These are phyloP conservation scores for Geotrichum cucujoidarum DNA, from an alignment of 1,139 yeast species.

Conservation along the genomic window DNA sequence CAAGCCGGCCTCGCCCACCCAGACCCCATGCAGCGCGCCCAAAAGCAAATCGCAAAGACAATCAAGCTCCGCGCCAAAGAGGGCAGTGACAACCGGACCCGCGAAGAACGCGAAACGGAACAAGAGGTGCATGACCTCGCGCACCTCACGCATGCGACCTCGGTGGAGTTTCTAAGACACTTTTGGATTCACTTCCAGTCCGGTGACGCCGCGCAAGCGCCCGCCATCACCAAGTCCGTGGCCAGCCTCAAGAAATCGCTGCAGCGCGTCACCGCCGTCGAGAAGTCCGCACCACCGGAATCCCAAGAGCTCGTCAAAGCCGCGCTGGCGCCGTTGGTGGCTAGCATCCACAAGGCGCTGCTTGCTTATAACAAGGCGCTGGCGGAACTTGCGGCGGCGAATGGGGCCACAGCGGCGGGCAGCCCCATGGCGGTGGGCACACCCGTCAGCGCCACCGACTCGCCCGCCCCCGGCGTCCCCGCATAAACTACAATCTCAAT, in stretches of 20 bases:
- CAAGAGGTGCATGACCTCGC: constrained; percentile 27
- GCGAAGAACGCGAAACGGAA: constrained; percentile 22
- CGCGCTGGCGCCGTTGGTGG: constrained; percentile 17
- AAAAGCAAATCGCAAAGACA: constrained; percentile 25
- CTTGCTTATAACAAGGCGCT: constrained; percentile 18
- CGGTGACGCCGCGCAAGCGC: constrained; percentile 51
- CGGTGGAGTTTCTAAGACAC: constrained; percentile 65
- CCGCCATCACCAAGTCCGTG: constrained; percentile 44
- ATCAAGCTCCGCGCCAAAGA: constrained; percentile 26
- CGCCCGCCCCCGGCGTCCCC: too few relatives aligned
- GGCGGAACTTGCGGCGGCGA: constrained; percentile 10
- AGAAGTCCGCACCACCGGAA: constrained; percentile 27
- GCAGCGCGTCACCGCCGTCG: constrained; percentile 42
- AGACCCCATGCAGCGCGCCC: constrained; percentile 25
- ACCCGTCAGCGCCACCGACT: too few relatives aligned
- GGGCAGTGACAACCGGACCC: constrained; percentile 19
- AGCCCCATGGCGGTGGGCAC: too few relatives aligned
- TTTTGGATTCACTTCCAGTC: constrained; percentile 63
- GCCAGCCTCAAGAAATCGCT: constrained; percentile 46
- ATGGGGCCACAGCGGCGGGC: too few relatives aligned
- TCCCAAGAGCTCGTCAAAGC: constrained; percentile 13
- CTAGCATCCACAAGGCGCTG: constrained; percentile 18
- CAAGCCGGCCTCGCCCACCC: constrained; percentile 22
- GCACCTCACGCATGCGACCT: constrained; percentile 53
- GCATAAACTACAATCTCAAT: too few relatives aligned